A percentile compares a stretch with the other conserved stretches of the same genome.
Conservation (phyloP, 2,329 filamentous ascomycete species). For the Massarina eburnea region DNA sequence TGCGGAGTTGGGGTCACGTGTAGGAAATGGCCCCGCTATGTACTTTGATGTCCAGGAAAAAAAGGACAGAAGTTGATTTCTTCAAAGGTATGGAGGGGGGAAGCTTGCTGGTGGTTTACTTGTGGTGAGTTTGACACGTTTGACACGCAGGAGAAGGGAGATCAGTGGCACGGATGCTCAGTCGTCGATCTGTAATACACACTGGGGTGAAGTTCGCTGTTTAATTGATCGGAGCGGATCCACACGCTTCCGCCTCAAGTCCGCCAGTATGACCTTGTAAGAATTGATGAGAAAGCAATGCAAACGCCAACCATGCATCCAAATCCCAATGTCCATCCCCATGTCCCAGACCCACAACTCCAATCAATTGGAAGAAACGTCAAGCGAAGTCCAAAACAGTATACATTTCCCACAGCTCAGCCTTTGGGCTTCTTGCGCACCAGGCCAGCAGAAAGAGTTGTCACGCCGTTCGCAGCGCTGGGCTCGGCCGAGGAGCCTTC, state of each 20-base stretch:
- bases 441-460: slow-evolving; percentile 30
- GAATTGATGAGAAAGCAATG: background rate
- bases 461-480: slow-evolving; percentile 21
- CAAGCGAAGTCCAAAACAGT: background rate
- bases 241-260: background rate
- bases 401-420: slow-evolving; percentile 13
- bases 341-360: background rate
- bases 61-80: too few species aligned
- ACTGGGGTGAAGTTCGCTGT: background rate
- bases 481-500: slow-evolving; percentile 14
- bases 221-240: background rate
- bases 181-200: background rate
- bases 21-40: too few species aligned
- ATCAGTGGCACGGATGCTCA: background rate
- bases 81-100: too few species aligned
- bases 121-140: background rate
- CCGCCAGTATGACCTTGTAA: background rate
- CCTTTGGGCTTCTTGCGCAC: slow-evolving; percentile 40
- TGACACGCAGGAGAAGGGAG: too few species aligned
- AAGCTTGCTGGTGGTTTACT: background rate
- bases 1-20: too few species aligned
- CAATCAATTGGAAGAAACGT: background rate
- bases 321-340: background rate
- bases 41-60: too few species aligned
- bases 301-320: background rate